Percentiles rank a stretch among this genome's conserved stretches.
These are phyloP conservation scores for Trifolium subterraneum DNA, from an alignment of 306 rosid species.

Conservation along the genomic window DNA sequence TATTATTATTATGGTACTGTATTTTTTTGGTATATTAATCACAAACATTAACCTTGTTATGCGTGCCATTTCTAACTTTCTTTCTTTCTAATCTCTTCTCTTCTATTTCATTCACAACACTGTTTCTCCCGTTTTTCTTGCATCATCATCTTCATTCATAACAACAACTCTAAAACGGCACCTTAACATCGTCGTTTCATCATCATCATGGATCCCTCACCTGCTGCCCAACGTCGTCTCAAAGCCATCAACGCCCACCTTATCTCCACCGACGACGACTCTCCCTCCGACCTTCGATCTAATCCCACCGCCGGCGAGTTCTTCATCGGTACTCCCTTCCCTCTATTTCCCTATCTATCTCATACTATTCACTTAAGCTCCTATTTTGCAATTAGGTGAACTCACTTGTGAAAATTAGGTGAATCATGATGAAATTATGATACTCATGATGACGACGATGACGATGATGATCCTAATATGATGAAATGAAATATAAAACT, in stretches of 20 bases:
- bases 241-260: conserved; percentile 67
- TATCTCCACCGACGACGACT: conserved; percentile 47
- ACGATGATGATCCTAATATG: neutral
- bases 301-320: conserved; percentile 82
- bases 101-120: neutral
- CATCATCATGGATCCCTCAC: conserved; percentile 63
- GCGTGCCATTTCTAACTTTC: neutral
- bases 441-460: neutral
- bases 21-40: too few relatives aligned
- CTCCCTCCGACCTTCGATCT: conserved; percentile 56
- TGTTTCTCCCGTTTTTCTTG: neutral
- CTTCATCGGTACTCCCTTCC: conserved; percentile 57
- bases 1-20: too few relatives aligned
- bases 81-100: neutral
- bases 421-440: neutral
- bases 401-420: conserved; percentile 1
- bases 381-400: conserved; percentile 10
- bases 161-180: too few relatives aligned
- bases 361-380: neutral
- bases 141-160: neutral
- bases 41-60: neutral
- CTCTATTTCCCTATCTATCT: neutral
- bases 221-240: conserved; percentile 75
- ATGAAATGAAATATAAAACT: too few relatives aligned
- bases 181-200: neutral